Conservation (phyloP, 2,329 filamentous ascomycete genomes). For the Zalaria sp. region DNA sequence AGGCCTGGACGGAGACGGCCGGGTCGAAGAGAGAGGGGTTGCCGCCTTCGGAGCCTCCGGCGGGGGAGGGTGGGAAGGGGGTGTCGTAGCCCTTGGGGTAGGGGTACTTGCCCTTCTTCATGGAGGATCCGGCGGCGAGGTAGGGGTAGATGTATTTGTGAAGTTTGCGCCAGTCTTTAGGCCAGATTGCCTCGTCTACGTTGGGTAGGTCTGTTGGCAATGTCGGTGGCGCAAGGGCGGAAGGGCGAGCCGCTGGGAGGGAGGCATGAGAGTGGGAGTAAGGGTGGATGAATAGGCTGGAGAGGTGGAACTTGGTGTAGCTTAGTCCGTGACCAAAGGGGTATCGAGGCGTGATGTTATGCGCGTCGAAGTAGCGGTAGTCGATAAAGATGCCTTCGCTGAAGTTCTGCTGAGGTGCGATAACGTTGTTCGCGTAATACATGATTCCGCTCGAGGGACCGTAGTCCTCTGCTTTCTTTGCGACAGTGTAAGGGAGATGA, state of each 20-base stretch:
- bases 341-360: slow-evolving; percentile 59
- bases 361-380: slow-evolving; percentile 77
- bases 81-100: slow-evolving; percentile 44
- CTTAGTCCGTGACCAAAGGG: slow-evolving; percentile 79
- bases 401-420: slow-evolving; percentile 71
- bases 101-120: slow-evolving; percentile 27
- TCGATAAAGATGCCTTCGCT: slow-evolving; percentile 75
- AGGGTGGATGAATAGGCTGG: slow-evolving; percentile 33
- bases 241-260: slow-evolving; percentile 28
- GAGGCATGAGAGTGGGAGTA: slow-evolving; percentile 14
- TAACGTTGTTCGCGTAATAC: slow-evolving; percentile 47
- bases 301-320: slow-evolving; percentile 60
- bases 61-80: slow-evolving; percentile 39
- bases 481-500: slow-evolving; percentile 79
- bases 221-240: slow-evolving; percentile 33
- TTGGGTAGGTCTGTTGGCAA: slow-evolving; percentile 44
- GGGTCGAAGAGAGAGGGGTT: slow-evolving; percentile 51
- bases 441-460: slow-evolving; percentile 57
- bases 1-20: slow-evolving; percentile 36
- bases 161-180: slow-evolving; percentile 44
- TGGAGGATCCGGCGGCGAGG: slow-evolving; percentile 37
- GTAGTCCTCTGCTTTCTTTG: slow-evolving; percentile 59
- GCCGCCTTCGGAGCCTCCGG: slow-evolving; percentile 55
- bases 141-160: slow-evolving; percentile 65
- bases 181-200: slow-evolving; percentile 45